phyloP scores from a whole-genome alignment of 2,329 filamentous ascomycete genomes.

The Kalaharituber pfeilii region DNA sequence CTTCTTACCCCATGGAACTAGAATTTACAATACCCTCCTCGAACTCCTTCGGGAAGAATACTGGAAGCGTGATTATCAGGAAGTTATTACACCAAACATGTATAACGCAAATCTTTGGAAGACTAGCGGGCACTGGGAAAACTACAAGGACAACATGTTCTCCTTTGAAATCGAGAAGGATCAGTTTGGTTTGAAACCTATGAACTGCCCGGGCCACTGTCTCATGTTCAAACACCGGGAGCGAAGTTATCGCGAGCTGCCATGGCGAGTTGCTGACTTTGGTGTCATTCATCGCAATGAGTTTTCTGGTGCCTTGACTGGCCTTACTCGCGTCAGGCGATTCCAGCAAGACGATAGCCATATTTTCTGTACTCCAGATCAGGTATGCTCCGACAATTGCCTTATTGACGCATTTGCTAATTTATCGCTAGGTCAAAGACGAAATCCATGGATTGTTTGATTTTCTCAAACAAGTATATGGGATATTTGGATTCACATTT shows the following conservation, averaged over 20 bases:
- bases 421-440: slow-evolving; percentile 49
- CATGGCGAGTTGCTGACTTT: slow-evolving; percentile 86
- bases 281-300: slow-evolving; percentile 92
- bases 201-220: slow-evolving; percentile 96
- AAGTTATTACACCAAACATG: slow-evolving; percentile 94
- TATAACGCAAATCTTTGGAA: slow-evolving; percentile 90
- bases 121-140: slow-evolving; percentile 81
- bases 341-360: slow-evolving; percentile 96
- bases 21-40: slow-evolving; percentile 81
- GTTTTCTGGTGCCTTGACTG: slow-evolving; percentile 75
- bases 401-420: not conserved
- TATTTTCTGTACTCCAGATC: slow-evolving; percentile 78
- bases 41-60: slow-evolving; percentile 72
- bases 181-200: slow-evolving; percentile 74
- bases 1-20: slow-evolving; percentile 78
- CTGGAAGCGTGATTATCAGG: slow-evolving; percentile 81
- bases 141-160: slow-evolving; percentile 94
- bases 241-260: slow-evolving; percentile 75
- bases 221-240: slow-evolving; percentile 70
- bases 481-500: slow-evolving; percentile 74
- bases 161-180: slow-evolving; percentile 72
- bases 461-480: slow-evolving; percentile 65
- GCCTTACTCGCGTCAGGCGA: slow-evolving; percentile 76
- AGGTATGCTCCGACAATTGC: slow-evolving; percentile 38
- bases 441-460: slow-evolving; percentile 77